phyloP scores from a whole-genome alignment of 176 grass and related monocot genomes.

The Sorghum bicolor region Sorghum_bicolor_NCBIv3 NC_012872.2:31582001-31582500 shows the following conservation, averaged over 20 bases:
- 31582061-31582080: conserved; percentile 97
- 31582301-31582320: conserved; percentile 97
- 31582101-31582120: conserved; percentile 91
- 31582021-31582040: conserved; percentile 95
- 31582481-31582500: conserved; percentile 98
- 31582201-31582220: conserved; percentile 90
- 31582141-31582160: conserved; percentile 98
- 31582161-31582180: conserved; percentile 89
- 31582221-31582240: conserved; percentile 98
- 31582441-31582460: conserved; percentile 86
- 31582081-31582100: conserved; percentile 95
- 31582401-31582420: conserved; percentile 83
- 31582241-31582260: conserved; percentile 99
- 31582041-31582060: conserved; percentile 97
- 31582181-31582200: conserved; percentile 86
- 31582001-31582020: conserved; percentile 98
- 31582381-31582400: conserved; percentile 94
- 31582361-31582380: conserved; percentile 97
- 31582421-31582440: conserved; percentile 77
- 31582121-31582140: conserved; percentile 93
- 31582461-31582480: conserved; percentile 86
- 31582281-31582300: conserved; percentile 91
- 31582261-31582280: conserved; percentile 93
- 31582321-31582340: conserved; percentile 82
- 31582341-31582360: conserved; percentile 94